A percentile compares a stretch with the other conserved stretches of the same genome.
Evolutionary conservation across 2,329 filamentous ascomycete genomes (phyloP).

Genomic region (Rasamsonia emersonii): DNA sequence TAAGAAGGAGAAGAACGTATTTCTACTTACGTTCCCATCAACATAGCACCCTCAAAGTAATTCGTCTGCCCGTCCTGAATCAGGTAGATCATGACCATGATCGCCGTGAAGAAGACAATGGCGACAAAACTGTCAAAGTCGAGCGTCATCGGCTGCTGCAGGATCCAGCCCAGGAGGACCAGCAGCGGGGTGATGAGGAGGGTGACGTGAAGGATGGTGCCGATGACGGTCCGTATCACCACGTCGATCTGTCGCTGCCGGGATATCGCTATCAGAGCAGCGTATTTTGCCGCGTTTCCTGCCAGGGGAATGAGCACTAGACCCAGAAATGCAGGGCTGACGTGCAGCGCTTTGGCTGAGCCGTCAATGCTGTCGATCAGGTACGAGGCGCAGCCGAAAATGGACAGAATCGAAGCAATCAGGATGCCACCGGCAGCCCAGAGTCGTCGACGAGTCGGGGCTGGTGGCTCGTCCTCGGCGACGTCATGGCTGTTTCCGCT

Average conservation of each 20-base stretch:
- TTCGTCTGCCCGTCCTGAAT: conserved; percentile 14
- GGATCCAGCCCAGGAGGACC: conserved; percentile 10
- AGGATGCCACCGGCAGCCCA: conserved; percentile 4
- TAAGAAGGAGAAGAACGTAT: no score
- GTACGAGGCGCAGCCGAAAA: conserved; percentile 6
- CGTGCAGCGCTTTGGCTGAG: conserved; percentile 3
- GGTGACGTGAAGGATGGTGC: conserved; percentile 10
- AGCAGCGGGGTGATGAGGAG: conserved; percentile 11
- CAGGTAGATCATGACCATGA: conserved; percentile 14
- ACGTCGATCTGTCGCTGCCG: conserved; percentile 8
- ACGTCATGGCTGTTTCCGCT: not conserved
- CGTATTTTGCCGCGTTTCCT: conserved; percentile 11
- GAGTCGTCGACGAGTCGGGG: no score
- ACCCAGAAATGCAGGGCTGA: conserved; percentile 8
- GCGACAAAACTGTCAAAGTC: conserved; percentile 14
- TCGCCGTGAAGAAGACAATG: conserved; percentile 12
- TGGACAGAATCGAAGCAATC: conserved; percentile 1
- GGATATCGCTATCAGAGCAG: conserved; percentile 8
- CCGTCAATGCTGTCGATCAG: conserved; percentile 8
- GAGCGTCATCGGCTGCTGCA: conserved; percentile 8
- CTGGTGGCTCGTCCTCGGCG: conserved; percentile 2
- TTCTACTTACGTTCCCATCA: conserved; percentile 16
- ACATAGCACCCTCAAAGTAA: conserved; percentile 14
- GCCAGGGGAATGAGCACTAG: conserved; percentile 9
- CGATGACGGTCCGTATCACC: conserved; percentile 11